phyloP scores from a whole-genome alignment of 495 filamentous ascomycete genomes.

The Choiromyces venosus region DNA sequence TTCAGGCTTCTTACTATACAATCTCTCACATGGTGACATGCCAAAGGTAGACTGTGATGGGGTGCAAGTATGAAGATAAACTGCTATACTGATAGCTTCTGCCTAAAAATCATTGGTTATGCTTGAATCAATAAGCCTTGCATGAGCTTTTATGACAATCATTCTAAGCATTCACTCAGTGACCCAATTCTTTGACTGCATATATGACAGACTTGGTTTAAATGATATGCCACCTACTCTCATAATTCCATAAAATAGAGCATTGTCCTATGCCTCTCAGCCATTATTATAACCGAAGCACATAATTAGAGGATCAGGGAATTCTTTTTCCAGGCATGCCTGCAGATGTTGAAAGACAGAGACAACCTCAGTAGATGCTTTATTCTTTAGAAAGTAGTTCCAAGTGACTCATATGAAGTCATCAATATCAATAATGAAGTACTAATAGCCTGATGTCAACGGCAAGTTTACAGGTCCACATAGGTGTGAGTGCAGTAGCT shows the following conservation, averaged over 20 bases:
- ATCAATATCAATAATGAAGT: too few species aligned
- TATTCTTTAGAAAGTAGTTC: background rate
- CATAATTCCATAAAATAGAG: background rate
- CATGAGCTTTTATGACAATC: background rate
- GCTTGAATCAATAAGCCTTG: background rate
- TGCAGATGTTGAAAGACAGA: background rate
- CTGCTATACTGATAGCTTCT: background rate
- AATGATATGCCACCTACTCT: background rate
- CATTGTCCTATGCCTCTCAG: too few species aligned
- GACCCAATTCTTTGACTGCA: constrained; percentile 3
- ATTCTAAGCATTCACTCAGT: background rate
- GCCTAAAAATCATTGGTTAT: background rate
- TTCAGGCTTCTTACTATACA: background rate
- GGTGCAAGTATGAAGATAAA: constrained; percentile 1
- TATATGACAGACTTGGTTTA: constrained; percentile 1
- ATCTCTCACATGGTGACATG: background rate
- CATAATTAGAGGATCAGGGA: background rate
- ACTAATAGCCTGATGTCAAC: too few species aligned
- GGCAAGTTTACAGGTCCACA: too few species aligned
- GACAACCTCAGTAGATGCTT: background rate
- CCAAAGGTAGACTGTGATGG: background rate
- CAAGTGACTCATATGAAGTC: too few species aligned
- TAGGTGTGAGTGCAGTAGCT: background rate
- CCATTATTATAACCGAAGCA: constrained; percentile 3
- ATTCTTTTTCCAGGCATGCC: background rate